Evolutionary conservation across 2,329 filamentous ascomycete genomes (phyloP).

Genomic region (Remersonia thermophila): DNA sequence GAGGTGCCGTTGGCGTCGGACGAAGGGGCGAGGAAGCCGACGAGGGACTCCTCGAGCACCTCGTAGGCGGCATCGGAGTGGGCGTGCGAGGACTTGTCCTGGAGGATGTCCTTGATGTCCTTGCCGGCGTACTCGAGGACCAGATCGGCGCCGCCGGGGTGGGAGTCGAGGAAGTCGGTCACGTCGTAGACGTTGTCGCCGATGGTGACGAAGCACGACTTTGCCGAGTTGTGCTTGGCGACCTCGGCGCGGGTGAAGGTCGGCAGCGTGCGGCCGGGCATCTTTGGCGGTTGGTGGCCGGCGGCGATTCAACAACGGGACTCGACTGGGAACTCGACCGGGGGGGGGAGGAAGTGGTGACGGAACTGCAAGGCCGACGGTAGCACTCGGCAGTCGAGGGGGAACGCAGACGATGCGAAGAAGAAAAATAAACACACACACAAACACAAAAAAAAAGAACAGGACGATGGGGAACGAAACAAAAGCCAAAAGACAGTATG

Average conservation of each 20-base stretch:
- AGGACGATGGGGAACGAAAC: no score
- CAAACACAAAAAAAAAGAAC: no score
- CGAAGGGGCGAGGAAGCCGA: conserved; percentile 57
- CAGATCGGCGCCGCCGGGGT: conserved; percentile 81
- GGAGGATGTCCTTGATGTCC: conserved; percentile 71
- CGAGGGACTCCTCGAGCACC: conserved; percentile 72
- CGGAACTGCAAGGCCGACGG: no score
- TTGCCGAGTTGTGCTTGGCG: conserved; percentile 60
- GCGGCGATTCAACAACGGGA: no score
- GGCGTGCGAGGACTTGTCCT: conserved; percentile 68
- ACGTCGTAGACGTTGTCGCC: conserved; percentile 90
- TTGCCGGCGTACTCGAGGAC: conserved; percentile 83
- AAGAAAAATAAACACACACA: no score
- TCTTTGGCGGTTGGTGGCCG: conserved; percentile 25
- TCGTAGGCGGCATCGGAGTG: conserved; percentile 95
- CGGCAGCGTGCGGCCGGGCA: conserved; percentile 73
- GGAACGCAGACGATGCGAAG: no score
- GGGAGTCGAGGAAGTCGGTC: conserved; percentile 78
- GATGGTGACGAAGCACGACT: conserved; percentile 88
- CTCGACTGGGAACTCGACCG: neutral
- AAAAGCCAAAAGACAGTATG: no score
- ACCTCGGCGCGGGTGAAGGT: conserved; percentile 74
- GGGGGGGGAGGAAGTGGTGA: no score
- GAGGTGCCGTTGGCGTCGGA: conserved; percentile 27
- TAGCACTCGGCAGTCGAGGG: no score